Evolutionary conservation across 441 rosid species (phyloP), one percentile per base, ranked within the genome.

Genomic region (Aquilaria agallochum): DNA sequence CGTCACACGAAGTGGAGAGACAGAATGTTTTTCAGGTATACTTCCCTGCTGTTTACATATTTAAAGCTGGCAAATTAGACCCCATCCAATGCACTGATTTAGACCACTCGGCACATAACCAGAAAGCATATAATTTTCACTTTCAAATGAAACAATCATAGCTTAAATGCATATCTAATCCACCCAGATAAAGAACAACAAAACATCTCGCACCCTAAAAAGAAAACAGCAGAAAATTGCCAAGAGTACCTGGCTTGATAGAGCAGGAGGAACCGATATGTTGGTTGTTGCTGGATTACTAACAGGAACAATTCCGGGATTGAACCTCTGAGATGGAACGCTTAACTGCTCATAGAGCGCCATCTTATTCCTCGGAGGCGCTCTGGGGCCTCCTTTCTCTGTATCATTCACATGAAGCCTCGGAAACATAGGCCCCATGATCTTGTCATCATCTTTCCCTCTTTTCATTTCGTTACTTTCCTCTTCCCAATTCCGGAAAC

Each of bases 341-440:
- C 86, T 83, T 42, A 93, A 92, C 67, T 88, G 98, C 74, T 93
- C 98, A 69, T 93, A 90, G 36, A 90, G 96, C 40, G 98, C 98
- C 98, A 93, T 93, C 86, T 93, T 90, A 71, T 93, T 93, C 82
- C 97, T 82, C 11, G 98, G 97, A 64, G 98, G 97, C n/a, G 96
- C 96, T 69, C 92, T 88, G 20, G 92, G 98, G 60, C 98, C 97
- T 73, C 94, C 88, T 72, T 85, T 85, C 42, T 82, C 96, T 20
- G 90, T 66, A 82, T 90, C 97, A 57, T 93, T 88, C 69, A 93
- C 97, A 68, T 85, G 97, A 58, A 93, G 89, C 64, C 97, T 65
- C 10, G 95, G 98, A 67, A 93, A 93, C 95, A 93, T 77, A 4
- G 96, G 98, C 53, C 82, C 88, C 70, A 76, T 59, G 47, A 68